Evolutionary conservation across 1,284 basidiomycete genomes (phyloP).

Genomic region (Ganoderma sinense): DNA sequence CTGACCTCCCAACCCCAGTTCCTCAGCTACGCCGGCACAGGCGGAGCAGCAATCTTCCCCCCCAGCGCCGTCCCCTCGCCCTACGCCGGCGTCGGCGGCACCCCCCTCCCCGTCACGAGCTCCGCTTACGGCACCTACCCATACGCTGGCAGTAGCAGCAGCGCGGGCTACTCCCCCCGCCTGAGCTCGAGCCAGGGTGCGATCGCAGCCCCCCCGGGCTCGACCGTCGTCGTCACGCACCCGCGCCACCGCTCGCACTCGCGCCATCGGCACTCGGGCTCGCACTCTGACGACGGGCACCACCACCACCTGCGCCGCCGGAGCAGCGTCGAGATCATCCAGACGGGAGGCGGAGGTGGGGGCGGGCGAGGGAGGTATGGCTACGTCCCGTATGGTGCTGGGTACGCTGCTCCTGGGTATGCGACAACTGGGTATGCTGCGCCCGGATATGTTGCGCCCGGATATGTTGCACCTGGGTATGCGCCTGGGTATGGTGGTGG

Average conservation of each 20-base stretch:
- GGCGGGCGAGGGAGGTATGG: background rate
- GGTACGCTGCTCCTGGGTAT: background rate
- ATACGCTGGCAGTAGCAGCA: background rate
- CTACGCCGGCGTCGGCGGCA: background rate
- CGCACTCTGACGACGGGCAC: constrained; percentile 5
- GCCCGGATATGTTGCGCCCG: background rate
- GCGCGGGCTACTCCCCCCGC: background rate
- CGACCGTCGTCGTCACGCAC: constrained; percentile 11
- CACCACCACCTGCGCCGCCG: constrained; percentile 10
- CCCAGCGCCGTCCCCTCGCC: constrained; percentile 13
- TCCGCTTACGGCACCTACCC: background rate
- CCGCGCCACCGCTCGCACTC: constrained; percentile 12
- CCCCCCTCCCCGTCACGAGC: background rate
- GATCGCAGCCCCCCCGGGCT: constrained; percentile 6
- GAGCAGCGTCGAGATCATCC: constrained; percentile 14
- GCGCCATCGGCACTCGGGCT: background rate
- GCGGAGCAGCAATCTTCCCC: constrained; percentile 1
- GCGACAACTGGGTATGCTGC: constrained; percentile 6
- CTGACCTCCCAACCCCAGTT: background rate
- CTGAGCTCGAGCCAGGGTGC: background rate
- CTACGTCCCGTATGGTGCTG: constrained; percentile 6
- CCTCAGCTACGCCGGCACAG: constrained; percentile 6
- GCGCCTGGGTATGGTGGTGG: background rate
- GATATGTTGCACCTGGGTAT: background rate
- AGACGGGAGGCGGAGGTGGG: background rate